Conservation (phyloP, 441 rosid species). For the Omphalea diandra region DNA sequence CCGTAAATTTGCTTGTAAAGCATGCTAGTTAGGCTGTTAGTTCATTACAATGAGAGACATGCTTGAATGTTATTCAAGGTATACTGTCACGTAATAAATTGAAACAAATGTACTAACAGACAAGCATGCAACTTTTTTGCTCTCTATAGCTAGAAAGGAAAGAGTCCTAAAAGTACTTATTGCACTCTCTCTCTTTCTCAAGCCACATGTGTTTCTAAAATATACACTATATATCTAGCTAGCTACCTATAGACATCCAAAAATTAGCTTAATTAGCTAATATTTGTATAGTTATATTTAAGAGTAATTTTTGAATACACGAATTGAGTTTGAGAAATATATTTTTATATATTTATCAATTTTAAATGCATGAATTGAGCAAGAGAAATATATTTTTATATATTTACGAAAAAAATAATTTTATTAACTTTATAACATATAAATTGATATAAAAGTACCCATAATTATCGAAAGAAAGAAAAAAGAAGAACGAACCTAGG, state of each 20-base stretch:
- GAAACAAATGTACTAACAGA: conserved; percentile 11
- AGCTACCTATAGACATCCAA: too few relatives aligned
- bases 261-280: too few relatives aligned
- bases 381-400: too few relatives aligned
- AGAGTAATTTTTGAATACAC: too few relatives aligned
- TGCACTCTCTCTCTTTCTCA: conserved; percentile 22
- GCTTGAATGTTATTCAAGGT: conserved; percentile 11
- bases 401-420: too few relatives aligned
- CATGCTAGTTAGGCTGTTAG: conserved; percentile 9
- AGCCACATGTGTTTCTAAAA: conserved; percentile 40
- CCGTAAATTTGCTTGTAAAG: conserved; percentile 23
- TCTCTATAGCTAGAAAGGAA: neutral
- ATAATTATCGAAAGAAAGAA: neutral
- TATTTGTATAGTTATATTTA: too few relatives aligned
- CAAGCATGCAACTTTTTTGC: conserved; percentile 6
- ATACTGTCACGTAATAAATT: neutral
- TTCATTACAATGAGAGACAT: conserved; percentile 9
- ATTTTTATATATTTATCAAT: too few relatives aligned
- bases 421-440: too few relatives aligned
- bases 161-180: conserved; percentile 14
- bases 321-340: too few relatives aligned
- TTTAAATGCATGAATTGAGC: too few relatives aligned
- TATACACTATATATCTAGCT: too few relatives aligned
- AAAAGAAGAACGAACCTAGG: neutral
- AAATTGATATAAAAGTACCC: too few relatives aligned